phyloP scores from a whole-genome alignment of 768 basidiomycete species.

The Kwoniella dejecticola region DNA sequence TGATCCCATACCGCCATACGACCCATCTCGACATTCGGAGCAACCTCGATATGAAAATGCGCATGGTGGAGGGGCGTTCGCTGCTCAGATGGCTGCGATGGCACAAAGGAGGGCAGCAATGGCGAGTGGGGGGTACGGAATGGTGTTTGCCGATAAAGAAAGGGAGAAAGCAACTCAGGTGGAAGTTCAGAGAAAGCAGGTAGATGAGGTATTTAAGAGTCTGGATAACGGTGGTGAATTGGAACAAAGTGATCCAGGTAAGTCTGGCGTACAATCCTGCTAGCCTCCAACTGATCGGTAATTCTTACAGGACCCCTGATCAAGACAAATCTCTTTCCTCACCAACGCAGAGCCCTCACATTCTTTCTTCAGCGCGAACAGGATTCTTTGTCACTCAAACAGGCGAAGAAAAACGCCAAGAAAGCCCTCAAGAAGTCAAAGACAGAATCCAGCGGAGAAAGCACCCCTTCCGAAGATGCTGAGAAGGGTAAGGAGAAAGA shows the following conservation, averaged over 20 bases:
- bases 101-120: constrained; percentile 8
- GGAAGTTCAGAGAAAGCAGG: constrained; percentile 87
- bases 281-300: constrained; percentile 29
- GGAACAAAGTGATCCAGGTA: constrained; percentile 80
- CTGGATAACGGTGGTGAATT: constrained; percentile 85
- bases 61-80: constrained; percentile 60
- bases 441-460: constrained; percentile 27
- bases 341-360: constrained; percentile 96
- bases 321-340: constrained; percentile 86
- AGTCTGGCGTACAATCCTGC: constrained; percentile 54
- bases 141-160: constrained; percentile 20
- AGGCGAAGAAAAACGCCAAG: constrained; percentile 42
- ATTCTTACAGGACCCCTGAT: constrained; percentile 61
- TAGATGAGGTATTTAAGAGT: constrained; percentile 90
- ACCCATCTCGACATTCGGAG: constrained; percentile 62
- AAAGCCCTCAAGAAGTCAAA: constrained; percentile 31
- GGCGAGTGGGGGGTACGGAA: constrained; percentile 7
- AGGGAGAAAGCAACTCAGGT: constrained; percentile 66
- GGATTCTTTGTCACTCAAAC: constrained; percentile 49
- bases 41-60: constrained; percentile 80
- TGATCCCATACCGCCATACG: constrained; percentile 73
- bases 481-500: constrained; percentile 59
- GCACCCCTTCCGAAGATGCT: constrained; percentile 22
- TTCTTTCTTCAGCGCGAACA: constrained; percentile 85
- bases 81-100: constrained; percentile 24